Base-by-base conservation (phyloP, 2,329 filamentous ascomycete species). In the Colletotrichum orchidophilum region DNA sequence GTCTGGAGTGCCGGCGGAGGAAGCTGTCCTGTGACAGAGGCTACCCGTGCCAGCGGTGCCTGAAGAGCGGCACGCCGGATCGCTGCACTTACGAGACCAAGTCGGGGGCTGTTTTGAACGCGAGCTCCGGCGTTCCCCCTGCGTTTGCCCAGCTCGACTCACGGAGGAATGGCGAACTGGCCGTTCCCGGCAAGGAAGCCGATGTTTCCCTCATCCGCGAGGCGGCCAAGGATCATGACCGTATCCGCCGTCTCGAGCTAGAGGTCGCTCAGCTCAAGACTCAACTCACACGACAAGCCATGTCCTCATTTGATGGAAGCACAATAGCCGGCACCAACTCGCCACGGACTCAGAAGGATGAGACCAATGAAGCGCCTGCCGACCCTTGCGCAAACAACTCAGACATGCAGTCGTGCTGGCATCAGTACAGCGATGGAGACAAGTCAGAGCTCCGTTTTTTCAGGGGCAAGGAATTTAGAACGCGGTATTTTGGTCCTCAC, bases 1-100 rank as follows among this genome's bases (percentile, higher is more conserved):
- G 88, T 73, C 83, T 90, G 52, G 88, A 90, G 75, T 91, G 88
- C 75, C 87, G 88, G 52, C 84, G 88, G 64, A 83, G 88, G 66
- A 91, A 91, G 81, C 82, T 90, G 46, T 90, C 88, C 29, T 91
- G 88, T 77, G 89, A 90, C 78, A 83, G 88, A 71, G 88, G 88
- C 77, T 85, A 90, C 75, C 88, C 88, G 27, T 91, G 88, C 76
- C 87, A 90, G 78, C 86, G 88, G 57, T 91, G 88, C 78, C 84
- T 90, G 78, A 90, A 90, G 80, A 90, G 87, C 71, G 88, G 87
- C 75, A 90, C 88, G 31, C 85, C 88, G 24, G 88, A 90, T 62
- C 84, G 86, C 18, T 90, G 88, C 80, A 88, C 85, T 73, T 90
- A 90, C 76, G 88, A 90, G 78, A 86, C 87, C 33, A 87, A 84